These are phyloP conservation scores for Blastobotrys proliferans DNA, from an alignment of 1,139 yeast genomes.

Conservation along the genomic window DNA sequence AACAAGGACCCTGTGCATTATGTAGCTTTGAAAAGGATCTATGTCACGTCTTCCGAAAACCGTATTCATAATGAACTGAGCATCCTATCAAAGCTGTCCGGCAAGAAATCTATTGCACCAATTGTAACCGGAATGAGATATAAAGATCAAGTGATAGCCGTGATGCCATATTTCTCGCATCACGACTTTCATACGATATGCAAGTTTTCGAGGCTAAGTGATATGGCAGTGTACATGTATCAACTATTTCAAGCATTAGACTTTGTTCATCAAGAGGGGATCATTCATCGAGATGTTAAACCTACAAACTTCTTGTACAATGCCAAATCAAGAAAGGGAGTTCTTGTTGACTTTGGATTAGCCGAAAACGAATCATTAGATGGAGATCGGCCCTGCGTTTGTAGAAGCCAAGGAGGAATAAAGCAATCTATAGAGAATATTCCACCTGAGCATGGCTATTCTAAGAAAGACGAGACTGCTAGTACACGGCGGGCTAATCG, in stretches of 20 bases:
- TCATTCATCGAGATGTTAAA: conserved; percentile 85
- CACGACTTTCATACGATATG: conserved; percentile 32
- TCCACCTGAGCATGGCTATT: conserved; percentile 29
- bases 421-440: conserved; percentile 16
- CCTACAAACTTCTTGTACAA: conserved; percentile 81
- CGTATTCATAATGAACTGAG: conserved; percentile 85
- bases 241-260: conserved; percentile 73
- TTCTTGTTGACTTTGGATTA: conserved; percentile 86
- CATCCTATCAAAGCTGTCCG: conserved; percentile 60
- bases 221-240: conserved; percentile 74
- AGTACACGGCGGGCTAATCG: conserved; percentile 92
- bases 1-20: conserved; percentile 39
- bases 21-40: conserved; percentile 90
- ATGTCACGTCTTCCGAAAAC: conserved; percentile 91
- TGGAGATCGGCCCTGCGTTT: conserved; percentile 20
- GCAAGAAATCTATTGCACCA: conserved; percentile 79
- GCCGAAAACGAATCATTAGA: conserved; percentile 49
- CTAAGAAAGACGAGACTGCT: conserved; percentile 41
- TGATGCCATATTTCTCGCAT: conserved; percentile 87
- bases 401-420: conserved; percentile 22
- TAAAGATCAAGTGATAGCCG: conserved; percentile 90
- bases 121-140: conserved; percentile 79
- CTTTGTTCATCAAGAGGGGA: conserved; percentile 69
- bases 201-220: conserved; percentile 49
- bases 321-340: conserved; percentile 71